These are phyloP conservation scores for Nicotiana obtusifolia DNA, from an alignment of 257 asterid species.

Conservation along the genomic window DNA sequence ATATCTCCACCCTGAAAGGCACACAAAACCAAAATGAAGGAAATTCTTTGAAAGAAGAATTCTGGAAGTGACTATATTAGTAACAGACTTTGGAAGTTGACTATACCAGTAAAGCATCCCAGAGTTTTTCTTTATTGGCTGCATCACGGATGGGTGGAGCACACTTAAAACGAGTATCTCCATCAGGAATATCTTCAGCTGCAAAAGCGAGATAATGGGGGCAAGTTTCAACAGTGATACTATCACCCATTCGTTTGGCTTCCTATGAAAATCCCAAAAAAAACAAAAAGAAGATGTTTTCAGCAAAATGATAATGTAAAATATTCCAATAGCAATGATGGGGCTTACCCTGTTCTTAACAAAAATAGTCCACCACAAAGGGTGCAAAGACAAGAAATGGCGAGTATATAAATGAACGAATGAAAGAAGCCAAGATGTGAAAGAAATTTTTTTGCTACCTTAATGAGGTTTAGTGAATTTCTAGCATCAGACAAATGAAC, in stretches of 20 bases:
- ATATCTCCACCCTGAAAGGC: slow-evolving; percentile 70
- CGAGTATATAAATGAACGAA: background rate
- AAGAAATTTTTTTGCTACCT: slow-evolving; percentile 35
- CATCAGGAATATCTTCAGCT: slow-evolving; percentile 87
- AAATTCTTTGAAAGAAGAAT: background rate
- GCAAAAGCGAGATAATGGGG: slow-evolving; percentile 98
- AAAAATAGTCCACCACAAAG: background rate
- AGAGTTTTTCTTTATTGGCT: slow-evolving; percentile 58
- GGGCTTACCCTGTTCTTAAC: background rate
- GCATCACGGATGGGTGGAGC: slow-evolving; percentile 95
- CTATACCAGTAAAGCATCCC: slow-evolving; percentile 80
- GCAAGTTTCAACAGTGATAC: slow-evolving; percentile 87
- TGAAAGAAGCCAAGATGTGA: background rate
- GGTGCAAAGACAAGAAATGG: background rate
- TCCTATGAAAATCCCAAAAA: slow-evolving; percentile 35
- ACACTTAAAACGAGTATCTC: slow-evolving; percentile 96
- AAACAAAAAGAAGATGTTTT: background rate
- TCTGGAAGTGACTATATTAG: background rate
- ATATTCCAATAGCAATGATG: background rate
- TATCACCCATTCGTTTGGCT: slow-evolving; percentile 80
- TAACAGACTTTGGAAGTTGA: background rate
- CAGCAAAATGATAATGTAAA: background rate
- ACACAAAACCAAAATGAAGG: background rate
- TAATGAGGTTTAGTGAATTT: slow-evolving; percentile 70
- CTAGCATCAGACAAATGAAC: slow-evolving; percentile 91